Evolutionary conservation across 192 early-diverging fungal species (phyloP).

Genomic region (Backusella sp.): DNA sequence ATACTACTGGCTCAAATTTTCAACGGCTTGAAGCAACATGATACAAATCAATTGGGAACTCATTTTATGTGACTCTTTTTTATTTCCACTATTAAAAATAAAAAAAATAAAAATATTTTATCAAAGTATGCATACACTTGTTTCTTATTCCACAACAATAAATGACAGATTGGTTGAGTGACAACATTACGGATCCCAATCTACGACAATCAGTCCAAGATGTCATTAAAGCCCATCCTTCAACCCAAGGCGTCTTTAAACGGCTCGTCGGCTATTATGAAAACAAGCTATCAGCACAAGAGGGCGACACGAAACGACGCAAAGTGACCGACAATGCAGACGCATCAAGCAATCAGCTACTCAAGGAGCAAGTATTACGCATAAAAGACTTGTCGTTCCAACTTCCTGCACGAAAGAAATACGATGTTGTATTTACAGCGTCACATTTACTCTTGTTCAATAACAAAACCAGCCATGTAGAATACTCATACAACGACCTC

Average conservation of each 20-base stretch:
- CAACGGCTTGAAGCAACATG: too few species aligned
- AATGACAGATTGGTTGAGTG: conserved; percentile 15
- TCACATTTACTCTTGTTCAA: neutral
- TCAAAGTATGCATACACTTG: too few species aligned
- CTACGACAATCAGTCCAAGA: conserved; percentile 9
- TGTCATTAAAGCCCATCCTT: neutral
- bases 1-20: too few species aligned
- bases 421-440: neutral
- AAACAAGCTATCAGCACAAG: neutral
- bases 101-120: neutral
- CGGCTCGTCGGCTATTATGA: conserved; percentile 1
- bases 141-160: neutral
- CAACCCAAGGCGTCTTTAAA: neutral
- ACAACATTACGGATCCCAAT: conserved; percentile 8
- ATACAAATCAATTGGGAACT: too few species aligned
- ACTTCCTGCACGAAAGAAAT: conserved; percentile 7
- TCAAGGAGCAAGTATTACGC: neutral
- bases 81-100: neutral
- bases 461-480: neutral
- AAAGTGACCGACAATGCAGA: neutral
- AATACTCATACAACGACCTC: neutral
- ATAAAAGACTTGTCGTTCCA: conserved; percentile 15
- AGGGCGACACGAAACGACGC: neutral
- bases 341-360: neutral
- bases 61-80: too few species aligned